Evolutionary conservation across 2,329 filamentous ascomycete species (phyloP).

Genomic region (Trichophyton benhamiae): DNA sequence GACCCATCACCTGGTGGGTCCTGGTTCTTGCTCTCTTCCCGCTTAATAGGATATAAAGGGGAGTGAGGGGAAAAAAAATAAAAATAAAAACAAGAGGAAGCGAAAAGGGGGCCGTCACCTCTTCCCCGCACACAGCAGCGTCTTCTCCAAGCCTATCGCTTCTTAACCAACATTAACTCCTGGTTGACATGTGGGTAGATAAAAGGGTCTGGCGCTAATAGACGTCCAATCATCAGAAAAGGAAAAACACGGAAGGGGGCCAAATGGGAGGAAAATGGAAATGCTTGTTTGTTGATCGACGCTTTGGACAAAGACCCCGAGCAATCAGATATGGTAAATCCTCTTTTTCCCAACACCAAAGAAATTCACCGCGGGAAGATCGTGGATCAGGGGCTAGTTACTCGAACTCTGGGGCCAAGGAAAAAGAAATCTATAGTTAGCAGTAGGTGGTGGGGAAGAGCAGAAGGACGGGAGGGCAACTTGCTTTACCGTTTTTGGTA

Average conservation of each 20-base stretch:
- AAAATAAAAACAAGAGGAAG: too few species aligned
- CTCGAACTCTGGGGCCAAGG: neutral
- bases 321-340: neutral
- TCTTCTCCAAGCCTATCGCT: neutral
- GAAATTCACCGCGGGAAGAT: neutral
- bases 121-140: neutral
- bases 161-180: neutral
- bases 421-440: neutral
- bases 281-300: slow-evolving; percentile 1
- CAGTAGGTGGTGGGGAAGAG: neutral
- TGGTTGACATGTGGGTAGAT: neutral
- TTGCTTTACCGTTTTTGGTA: neutral
- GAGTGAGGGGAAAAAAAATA: too few species aligned
- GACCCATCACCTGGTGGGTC: neutral
- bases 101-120: slow-evolving; percentile 1
- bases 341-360: neutral
- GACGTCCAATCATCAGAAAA: neutral
- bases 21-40: neutral
- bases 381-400: neutral
- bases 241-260: slow-evolving; percentile 1
- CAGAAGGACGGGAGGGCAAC: neutral
- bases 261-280: neutral
- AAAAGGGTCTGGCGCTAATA: neutral
- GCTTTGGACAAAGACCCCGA: neutral
- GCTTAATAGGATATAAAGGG: neutral